Evolutionary conservation across 2,329 filamentous ascomycete genomes (phyloP).

Genomic region (Calcarisporium arbuscula): DNA sequence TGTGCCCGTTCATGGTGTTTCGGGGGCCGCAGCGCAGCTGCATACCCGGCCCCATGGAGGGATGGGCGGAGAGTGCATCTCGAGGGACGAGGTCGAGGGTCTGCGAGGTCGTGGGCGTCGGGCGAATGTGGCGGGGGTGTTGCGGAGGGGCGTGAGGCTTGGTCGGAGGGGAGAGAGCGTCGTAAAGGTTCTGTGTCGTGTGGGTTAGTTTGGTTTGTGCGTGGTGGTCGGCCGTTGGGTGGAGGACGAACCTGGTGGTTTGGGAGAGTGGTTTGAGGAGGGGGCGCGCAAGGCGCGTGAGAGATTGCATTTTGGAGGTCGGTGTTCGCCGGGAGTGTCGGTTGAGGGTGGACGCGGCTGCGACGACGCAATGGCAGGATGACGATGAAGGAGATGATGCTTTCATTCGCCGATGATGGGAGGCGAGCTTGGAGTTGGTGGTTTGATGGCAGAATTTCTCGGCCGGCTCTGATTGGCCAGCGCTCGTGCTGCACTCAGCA

Average conservation of each 20-base stretch:
- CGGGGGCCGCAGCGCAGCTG: constrained; percentile 55
- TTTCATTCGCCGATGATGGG: no score
- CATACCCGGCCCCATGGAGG: constrained; percentile 39
- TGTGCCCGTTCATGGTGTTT: constrained; percentile 49
- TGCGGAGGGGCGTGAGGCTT: constrained; percentile 29
- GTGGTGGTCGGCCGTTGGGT: not conserved
- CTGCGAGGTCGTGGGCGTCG: constrained; percentile 12
- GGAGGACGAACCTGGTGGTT: constrained; percentile 16
- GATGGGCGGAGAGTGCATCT: constrained; percentile 43
- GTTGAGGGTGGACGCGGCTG: no score
- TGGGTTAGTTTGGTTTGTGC: not conserved
- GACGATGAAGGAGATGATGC: no score
- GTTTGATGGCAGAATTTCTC: no score
- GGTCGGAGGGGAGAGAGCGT: constrained; percentile 47
- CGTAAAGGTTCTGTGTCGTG: constrained; percentile 34
- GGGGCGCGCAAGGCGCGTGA: constrained; percentile 25
- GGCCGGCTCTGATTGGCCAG: no score
- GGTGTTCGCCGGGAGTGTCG: no score
- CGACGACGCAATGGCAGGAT: no score
- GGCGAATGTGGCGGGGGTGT: constrained; percentile 22
- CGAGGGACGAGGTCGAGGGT: constrained; percentile 38
- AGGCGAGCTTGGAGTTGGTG: no score
- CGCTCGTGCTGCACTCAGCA: no score
- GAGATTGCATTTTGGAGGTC: constrained; percentile 15
- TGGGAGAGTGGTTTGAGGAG: constrained; percentile 17